A percentile compares a stretch with the other conserved stretches of the same genome.
Evolutionary conservation across 2,329 filamentous ascomycete genomes (phyloP).

Genomic region (Elsinoe australis): DNA sequence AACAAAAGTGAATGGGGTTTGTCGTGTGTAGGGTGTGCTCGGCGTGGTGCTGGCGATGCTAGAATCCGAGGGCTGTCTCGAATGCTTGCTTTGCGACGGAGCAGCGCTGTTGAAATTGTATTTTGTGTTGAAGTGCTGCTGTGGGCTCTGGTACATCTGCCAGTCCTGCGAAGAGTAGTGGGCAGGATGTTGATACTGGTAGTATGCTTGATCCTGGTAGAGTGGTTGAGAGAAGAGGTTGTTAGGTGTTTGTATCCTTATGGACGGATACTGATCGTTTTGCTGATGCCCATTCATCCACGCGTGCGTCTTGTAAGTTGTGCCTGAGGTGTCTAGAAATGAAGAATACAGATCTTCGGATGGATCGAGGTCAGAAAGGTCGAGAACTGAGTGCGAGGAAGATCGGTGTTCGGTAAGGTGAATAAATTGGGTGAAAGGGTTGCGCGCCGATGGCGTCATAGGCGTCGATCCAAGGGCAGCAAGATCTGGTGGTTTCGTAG

Average conservation of each 20-base stretch:
- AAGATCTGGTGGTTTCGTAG: slow-evolving; percentile 10
- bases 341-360: slow-evolving; percentile 13
- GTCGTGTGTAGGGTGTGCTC: slow-evolving; percentile 37
- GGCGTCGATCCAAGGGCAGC: slow-evolving; percentile 9
- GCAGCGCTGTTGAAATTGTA: background rate
- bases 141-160: slow-evolving; percentile 13
- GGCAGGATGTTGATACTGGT: slow-evolving; percentile 1
- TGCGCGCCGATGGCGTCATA: slow-evolving; percentile 3
- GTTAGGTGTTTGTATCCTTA: slow-evolving; percentile 15
- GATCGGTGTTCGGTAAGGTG: background rate
- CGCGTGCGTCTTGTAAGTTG: background rate
- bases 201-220: slow-evolving; percentile 2
- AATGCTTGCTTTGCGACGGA: background rate
- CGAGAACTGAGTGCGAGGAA: background rate
- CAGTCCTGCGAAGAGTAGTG: slow-evolving; percentile 5
- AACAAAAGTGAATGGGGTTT: slow-evolving; percentile 35
- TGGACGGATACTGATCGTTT: slow-evolving; percentile 11
- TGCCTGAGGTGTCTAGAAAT: slow-evolving; percentile 1
- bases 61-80: slow-evolving; percentile 28
- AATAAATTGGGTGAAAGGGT: slow-evolving; percentile 8
- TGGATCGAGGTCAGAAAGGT: slow-evolving; percentile 11
- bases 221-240: slow-evolving; percentile 9
- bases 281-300: slow-evolving; percentile 15
- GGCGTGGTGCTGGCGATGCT: slow-evolving; percentile 39
- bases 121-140: slow-evolving; percentile 5